Evolutionary conservation across 2,329 filamentous ascomycete species (phyloP).

Genomic region (Elsinoe perseae): DNA sequence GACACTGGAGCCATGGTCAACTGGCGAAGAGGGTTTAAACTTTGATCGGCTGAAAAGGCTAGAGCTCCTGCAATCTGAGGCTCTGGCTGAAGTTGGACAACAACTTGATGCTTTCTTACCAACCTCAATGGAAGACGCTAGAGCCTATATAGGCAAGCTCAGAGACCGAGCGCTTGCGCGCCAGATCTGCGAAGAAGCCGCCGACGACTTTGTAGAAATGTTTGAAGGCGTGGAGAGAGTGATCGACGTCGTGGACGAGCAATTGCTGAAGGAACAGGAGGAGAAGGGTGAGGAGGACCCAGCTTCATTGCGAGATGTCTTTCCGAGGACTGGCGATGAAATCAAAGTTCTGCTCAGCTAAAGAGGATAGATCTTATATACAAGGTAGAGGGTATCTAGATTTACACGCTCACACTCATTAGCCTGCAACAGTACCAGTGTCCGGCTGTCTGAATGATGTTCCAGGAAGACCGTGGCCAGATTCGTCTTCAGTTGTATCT

Average conservation of each 20-base stretch:
- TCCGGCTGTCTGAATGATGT: neutral
- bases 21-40: slow-evolving; percentile 35
- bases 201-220: slow-evolving; percentile 73
- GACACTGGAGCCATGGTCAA: slow-evolving; percentile 43
- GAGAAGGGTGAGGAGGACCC: slow-evolving; percentile 32
- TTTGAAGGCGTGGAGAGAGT: slow-evolving; percentile 65
- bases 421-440: neutral
- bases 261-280: slow-evolving; percentile 31
- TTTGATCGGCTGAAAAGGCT: slow-evolving; percentile 50
- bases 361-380: slow-evolving; percentile 7
- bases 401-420: neutral
- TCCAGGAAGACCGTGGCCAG: no score
- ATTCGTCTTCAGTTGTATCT: no score
- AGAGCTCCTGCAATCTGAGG: slow-evolving; percentile 50
- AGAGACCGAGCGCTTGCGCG: slow-evolving; percentile 65
- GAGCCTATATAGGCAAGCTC: slow-evolving; percentile 68
- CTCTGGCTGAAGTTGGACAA: slow-evolving; percentile 62
- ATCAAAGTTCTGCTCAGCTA: slow-evolving; percentile 57
- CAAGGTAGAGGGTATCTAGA: neutral
- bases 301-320: slow-evolving; percentile 46
- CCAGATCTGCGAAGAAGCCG: slow-evolving; percentile 72
- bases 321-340: slow-evolving; percentile 57
- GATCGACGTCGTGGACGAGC: slow-evolving; percentile 52
- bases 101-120: slow-evolving; percentile 84
- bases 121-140: slow-evolving; percentile 84